Conservation (phyloP, 495 filamentous ascomycete genomes). For the Copromyces sp. region DNA sequence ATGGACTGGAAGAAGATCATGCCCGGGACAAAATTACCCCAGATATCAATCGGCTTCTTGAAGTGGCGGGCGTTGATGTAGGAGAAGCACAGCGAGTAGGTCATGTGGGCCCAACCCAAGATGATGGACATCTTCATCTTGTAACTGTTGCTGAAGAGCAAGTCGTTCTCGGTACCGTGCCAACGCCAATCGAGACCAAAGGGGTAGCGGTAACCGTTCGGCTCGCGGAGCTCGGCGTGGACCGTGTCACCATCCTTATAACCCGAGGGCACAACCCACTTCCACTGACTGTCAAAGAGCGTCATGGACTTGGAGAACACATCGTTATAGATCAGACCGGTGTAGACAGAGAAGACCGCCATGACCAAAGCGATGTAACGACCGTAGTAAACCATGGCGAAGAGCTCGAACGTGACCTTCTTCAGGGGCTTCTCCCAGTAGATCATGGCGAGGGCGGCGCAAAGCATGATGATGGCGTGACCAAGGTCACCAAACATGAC, state of each 20-base stretch:
- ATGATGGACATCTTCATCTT: constrained; percentile 99
- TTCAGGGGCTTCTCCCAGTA: constrained; percentile 86
- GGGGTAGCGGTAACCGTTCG: constrained; percentile 63
- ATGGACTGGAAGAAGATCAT: constrained; percentile 99
- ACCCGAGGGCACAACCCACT: constrained; percentile 57
- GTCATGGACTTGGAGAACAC: constrained; percentile 87
- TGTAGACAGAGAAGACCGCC: constrained; percentile 94
- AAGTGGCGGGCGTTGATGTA: constrained; percentile 91
- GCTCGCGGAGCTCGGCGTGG: constrained; percentile 49
- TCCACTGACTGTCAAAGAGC: constrained; percentile 81
- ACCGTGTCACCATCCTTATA: constrained; percentile 51
- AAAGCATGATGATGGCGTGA: constrained; percentile 77
- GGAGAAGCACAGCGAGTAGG: constrained; percentile 87
- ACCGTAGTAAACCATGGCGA: constrained; percentile 96
- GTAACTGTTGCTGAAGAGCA: constrained; percentile 93
- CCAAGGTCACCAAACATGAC: constrained; percentile 99
- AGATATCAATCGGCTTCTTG: constrained; percentile 86
- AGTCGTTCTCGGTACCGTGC: constrained; percentile 88
- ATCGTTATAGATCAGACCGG: constrained; percentile 96
- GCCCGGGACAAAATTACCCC: constrained; percentile 91
- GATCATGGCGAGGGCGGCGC: constrained; percentile 79
- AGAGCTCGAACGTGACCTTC: constrained; percentile 86
- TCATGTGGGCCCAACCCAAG: constrained; percentile 96
- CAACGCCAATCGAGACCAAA: constrained; percentile 96
- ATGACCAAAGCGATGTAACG: constrained; percentile 98